Base-by-base conservation (phyloP, 148 eudicot genomes). In the Rhododendron ferrugineum region DNA sequence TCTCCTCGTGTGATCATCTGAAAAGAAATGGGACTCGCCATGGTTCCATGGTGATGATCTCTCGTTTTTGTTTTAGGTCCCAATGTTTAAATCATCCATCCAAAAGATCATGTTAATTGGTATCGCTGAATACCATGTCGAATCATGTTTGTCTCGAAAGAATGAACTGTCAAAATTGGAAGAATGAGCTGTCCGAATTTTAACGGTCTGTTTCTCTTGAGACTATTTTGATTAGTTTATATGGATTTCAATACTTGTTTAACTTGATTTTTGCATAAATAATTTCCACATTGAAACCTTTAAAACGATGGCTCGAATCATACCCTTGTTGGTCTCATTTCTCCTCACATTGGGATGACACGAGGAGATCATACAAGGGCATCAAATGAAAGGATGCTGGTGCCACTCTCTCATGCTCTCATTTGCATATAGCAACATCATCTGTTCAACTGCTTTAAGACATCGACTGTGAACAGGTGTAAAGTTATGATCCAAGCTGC, bases 401-500 rank as follows among this genome's bases (percentile, higher is more conserved):
- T 77, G 16, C 23, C 11, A 18, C 34, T 30, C 85, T 68, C 40
- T 84, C 66, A 14, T 83, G 49, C 85, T 68, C 40, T 84, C 47
- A n/a, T 83, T 70, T 83, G 40, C 34, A 30, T 66, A 7, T 28
- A 26, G 50, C 26, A 28, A 3, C 58, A 4, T 32, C 70, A 37
- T 30, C 36, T 52, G 54, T 49, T 46, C 8, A 0, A 46, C 80
- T 66, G 18, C 56, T 64, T 30, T 15, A 82, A 2, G 68, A 32
- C 72, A 58, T 83, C 28, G 62, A 44, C 46, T 54, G 26, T 62
- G 54, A 76, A 47, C 86, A 90, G 92, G 90, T 88, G 90, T 80
- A 90, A 90, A 84, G 90, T 90, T 23, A 90, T 90, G 90, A 90
- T 90, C 84, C 90, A 89, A 83, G 90, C 90, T 87, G 90, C 87